phyloP scores from a whole-genome alignment of 441 rosid genomes.

The Flueggea neowawraea region DNA sequence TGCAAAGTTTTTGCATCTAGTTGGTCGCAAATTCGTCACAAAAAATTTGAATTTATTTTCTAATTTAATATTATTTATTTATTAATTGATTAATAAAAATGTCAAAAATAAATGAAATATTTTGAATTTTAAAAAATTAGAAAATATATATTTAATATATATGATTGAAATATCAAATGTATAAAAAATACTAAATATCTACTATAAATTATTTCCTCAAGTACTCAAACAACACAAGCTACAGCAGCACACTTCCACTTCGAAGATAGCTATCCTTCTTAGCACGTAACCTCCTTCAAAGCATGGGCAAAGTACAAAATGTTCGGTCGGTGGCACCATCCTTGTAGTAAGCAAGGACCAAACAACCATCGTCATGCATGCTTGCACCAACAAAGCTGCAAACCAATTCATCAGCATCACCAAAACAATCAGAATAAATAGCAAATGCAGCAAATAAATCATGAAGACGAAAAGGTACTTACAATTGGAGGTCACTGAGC shows the following conservation, averaged over 20 bases:
- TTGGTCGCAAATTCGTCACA: no score
- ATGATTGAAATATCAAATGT: no score
- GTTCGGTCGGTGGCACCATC: constrained; percentile 95
- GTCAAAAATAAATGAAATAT: no score
- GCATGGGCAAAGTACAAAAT: constrained; percentile 81
- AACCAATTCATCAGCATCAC: background rate
- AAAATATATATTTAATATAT: no score
- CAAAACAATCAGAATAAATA: background rate
- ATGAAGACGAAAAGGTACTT: constrained; percentile 20
- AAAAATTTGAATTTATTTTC: no score
- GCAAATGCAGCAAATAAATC: background rate
- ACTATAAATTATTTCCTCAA: no score
- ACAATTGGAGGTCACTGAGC: constrained; percentile 93
- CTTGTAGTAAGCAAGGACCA: constrained; percentile 98
- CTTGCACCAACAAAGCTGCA: constrained; percentile 96
- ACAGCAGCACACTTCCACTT: constrained; percentile 21
- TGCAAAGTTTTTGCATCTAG: no score
- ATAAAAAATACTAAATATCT: no score
- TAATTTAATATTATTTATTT: no score
- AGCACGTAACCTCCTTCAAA: constrained; percentile 97
- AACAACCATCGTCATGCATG: constrained; percentile 63
- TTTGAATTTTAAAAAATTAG: no score
- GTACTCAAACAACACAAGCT: no score
- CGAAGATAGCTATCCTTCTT: constrained; percentile 20
- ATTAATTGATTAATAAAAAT: no score